Evolutionary conservation across 1,284 basidiomycete species (phyloP).

Genomic region (Athelia psychrophila): DNA sequence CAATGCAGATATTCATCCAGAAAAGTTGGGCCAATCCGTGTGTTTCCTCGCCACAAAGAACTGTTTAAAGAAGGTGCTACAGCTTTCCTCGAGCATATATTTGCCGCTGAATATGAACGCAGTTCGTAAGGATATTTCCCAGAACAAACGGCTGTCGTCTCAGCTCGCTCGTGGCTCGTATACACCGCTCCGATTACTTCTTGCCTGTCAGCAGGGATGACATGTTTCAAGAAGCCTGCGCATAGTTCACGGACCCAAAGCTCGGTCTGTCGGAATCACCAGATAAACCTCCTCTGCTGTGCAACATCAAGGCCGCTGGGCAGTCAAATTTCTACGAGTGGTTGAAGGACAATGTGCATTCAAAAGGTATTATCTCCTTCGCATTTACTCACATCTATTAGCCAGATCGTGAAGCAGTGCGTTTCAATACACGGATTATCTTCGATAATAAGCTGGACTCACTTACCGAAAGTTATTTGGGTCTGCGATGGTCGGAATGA

Average conservation of each 20-base stretch:
- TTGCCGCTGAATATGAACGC: neutral
- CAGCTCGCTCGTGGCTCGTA: neutral
- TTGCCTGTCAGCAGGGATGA: neutral
- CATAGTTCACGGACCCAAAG: neutral
- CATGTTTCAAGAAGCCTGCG: neutral
- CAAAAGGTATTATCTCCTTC: neutral
- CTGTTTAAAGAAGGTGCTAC: constrained; percentile 31
- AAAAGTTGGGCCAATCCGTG: constrained; percentile 28
- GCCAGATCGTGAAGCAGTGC: neutral
- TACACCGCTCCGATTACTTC: neutral
- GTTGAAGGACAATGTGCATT: neutral
- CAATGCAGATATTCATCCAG: constrained; percentile 19
- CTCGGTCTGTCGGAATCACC: neutral
- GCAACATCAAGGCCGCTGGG: neutral
- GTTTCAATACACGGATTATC: too few relatives aligned
- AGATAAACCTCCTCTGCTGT: neutral
- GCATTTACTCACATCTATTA: neutral
- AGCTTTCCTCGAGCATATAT: too few relatives aligned
- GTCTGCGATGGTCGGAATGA: neutral
- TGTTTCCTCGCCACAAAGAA: constrained; percentile 33
- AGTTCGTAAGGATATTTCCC: constrained; percentile 27
- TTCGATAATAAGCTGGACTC: too few relatives aligned
- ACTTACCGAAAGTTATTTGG: neutral
- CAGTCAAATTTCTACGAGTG: neutral
- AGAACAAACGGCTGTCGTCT: constrained; percentile 32